Base-by-base conservation (phyloP, 352 stramenopile species). In the Phytophthora nicotianae region DNA sequence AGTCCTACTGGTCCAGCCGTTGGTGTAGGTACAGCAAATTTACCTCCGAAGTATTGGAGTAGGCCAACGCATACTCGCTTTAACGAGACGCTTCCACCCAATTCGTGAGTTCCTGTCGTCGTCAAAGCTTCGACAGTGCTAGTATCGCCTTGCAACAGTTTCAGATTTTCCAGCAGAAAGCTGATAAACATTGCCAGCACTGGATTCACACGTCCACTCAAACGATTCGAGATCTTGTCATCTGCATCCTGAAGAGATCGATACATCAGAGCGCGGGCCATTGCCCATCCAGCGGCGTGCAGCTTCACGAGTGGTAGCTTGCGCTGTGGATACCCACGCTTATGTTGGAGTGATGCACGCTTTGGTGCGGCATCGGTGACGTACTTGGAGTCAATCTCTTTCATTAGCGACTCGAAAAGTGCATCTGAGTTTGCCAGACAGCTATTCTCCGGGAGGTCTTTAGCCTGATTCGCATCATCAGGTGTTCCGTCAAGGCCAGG, bases 331-430 rank as follows among this genome's bases (percentile, higher is more conserved):
- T 75, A 82, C 4, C 41, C 68, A 14, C 74, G 70, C 35, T 88
- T 90, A 26, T 85, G 74, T 13, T 77, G 75, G 4, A 87, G 52
- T 23, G 79, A 51, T 9, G 54, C n/a, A 35, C 48, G 65, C 19
- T 74, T 75, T 8, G 35, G 17, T 20, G 33, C n/a, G 8, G 42
- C 10, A 4, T 69, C 50, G 16, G 29, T 46, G 2, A 50, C 49
- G 17, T 79, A 72, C 20, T 82, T 83, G 4, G 65, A 68, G 57
- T 96, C 87, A 38, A 96, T 96, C 52, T 96, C 83, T 37, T 89
- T 90, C 88, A 96, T 96, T 40, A 96, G 67, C 16, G 82, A 91
- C 59, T 95, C 81, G 38, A 91, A 94, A 5, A 96, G 68, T 6
- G 70, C 83, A 50, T 96, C 84, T 1, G 83, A 93, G n/a, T 72